These are phyloP conservation scores for Penstemon davidsonii DNA, from an alignment of 257 asterid genomes.

Conservation along the genomic window DNA sequence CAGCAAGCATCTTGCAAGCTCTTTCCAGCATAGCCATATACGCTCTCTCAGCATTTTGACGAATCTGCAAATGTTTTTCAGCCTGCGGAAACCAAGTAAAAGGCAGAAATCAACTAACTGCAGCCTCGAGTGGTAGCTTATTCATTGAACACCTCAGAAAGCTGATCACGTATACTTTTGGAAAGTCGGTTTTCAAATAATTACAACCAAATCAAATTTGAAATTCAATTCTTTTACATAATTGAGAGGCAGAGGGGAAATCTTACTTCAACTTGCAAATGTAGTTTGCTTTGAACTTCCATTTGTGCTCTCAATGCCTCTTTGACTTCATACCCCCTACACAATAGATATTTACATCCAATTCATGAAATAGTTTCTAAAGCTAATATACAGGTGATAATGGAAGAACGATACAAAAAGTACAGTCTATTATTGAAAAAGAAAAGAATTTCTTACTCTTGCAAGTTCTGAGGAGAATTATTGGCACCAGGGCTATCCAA, in stretches of 20 bases:
- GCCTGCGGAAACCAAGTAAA: conserved; percentile 47
- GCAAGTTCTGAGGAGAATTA: conserved; percentile 61
- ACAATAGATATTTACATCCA: conserved; percentile 17
- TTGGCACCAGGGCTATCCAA: conserved; percentile 61
- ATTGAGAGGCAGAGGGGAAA: too few relatives aligned
- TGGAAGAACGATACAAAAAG: conserved; percentile 10
- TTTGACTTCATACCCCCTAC: conserved; percentile 86
- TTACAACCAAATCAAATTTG: not conserved
- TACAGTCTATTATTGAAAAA: conserved; percentile 1
- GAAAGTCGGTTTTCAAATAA: too few relatives aligned
- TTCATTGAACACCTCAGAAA: not conserved
- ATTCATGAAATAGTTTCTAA: conserved; percentile 10
- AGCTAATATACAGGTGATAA: not conserved
- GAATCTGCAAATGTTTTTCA: conserved; percentile 78
- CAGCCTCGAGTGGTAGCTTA: too few relatives aligned
- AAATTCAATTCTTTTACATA: not conserved
- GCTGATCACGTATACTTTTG: too few relatives aligned
- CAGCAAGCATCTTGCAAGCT: conserved; percentile 80
- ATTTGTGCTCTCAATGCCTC: conserved; percentile 92
- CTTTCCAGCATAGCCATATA: conserved; percentile 74
- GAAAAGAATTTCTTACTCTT: conserved; percentile 51
- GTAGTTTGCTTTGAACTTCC: conserved; percentile 92
- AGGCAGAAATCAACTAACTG: not conserved
- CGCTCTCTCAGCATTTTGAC: conserved; percentile 71
- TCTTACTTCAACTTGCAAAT: conserved; percentile 90